Evolutionary conservation across 2,329 filamentous ascomycete species (phyloP), one percentile per base, ranked within the genome.

Genomic region (Parastagonospora nodorum): DNA sequence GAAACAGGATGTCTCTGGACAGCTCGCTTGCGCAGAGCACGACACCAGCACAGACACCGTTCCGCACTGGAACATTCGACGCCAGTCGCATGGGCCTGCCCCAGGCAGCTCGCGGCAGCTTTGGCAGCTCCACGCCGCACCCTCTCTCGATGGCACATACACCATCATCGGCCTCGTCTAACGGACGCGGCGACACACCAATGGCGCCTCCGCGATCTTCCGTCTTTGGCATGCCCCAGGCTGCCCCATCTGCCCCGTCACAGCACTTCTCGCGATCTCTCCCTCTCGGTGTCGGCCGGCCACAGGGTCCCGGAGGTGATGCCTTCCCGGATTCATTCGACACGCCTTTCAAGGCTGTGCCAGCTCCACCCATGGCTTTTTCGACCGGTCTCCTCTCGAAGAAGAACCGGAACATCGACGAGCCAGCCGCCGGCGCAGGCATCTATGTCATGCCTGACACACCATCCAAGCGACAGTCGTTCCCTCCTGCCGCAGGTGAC

Each of bases 311-410:
- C 1, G 78, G 77, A 6, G 76, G 79, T 45, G 52, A 72, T n/a
- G 73, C 72, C 10, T 77, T 78, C 2, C 71, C 77, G 2, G 80
- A 79, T 15, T 81, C 80, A 4, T 87, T 90, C 60, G 87, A 88
- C 29, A 95, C 90, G 0, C 90, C 90, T 0, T 94, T 89, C 75
- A 92, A 90, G 73, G 80, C 84, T 43, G 88, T 85, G 7, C 91
- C 87, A 67, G 88, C 92, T 16, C 50, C 51, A 27, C 87, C 89
- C 29, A 86, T 89, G 35, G 92, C 92, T 75, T 92, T 91, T 80
- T 97, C 94, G 1, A 97, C 94, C 0, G 67, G 67, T 15, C 79
- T 99, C 27, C 88, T 99, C 46, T 97, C 94, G 9, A 99, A 99
- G 77, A 90, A 95, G 73, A 95, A 94, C 67, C 87, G 90, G 50